Evolutionary conservation across 805 yeast genomes (phyloP), one percentile per base, ranked within the genome.

Genomic region (Myxozyma melibiosi): DNA sequence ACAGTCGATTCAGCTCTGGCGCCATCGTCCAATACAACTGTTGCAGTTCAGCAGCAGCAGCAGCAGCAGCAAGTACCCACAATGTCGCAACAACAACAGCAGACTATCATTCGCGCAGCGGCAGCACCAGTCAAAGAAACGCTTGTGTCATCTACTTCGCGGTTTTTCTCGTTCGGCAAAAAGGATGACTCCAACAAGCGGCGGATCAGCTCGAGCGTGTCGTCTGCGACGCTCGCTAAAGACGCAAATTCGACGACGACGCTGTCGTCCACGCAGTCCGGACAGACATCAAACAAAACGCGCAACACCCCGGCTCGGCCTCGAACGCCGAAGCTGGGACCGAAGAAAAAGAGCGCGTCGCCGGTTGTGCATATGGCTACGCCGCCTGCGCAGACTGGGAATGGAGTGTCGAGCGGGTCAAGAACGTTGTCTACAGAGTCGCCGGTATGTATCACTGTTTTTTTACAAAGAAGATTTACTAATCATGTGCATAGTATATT

Each of bases 151-250:
- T 22, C 39, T 13, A 11, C 39, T 4, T 45, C 50, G 13, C 14
- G 50, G 31, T 45, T 45, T 45, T 45, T 45, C 50, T 33, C 50
- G 6, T 45, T 45, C 24, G 50, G 50, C 14, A 34, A 27, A 28
- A 45, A 45, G 34, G 28, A 35, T 22, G 50, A 45, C 24, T 8
- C 40, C 11, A 20, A 18, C 3, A 33, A 35, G 18, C 35, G 40
- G 7, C 37, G 50, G 16, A 45, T 45, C 4, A 45, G 27, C 18
- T 22, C 50, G 8, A 45, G 50, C 18, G 11, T 31, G 20, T 45
- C 50, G 25, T 22, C 50, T 7, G 28, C 31, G 30, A 45, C 40
- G 20, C 13, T 45, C 13, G 39, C 50, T 5, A 45, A 35, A 9
- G 25, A 24, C 13, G 34, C 25, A 2, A 34, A 33, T n/a, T n/a